Conservation (phyloP, 1,139 yeast genomes). For the Kodamaea derodonti region DNA sequence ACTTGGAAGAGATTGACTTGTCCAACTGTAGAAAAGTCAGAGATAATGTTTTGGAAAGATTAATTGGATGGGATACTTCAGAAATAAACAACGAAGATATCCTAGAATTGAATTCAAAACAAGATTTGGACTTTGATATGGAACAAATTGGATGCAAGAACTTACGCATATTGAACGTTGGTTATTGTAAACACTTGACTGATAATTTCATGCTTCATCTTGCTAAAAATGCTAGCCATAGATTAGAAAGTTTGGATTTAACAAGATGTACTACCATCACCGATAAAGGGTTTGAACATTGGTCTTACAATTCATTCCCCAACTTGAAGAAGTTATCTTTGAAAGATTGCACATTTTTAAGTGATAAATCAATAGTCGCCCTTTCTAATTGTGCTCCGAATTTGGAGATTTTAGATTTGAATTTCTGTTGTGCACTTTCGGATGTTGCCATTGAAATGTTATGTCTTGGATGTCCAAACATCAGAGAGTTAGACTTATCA, state of each 20-base stretch:
- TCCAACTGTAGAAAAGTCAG: conserved; percentile 71
- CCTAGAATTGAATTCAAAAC: conserved; percentile 4
- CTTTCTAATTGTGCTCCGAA: conserved; percentile 60
- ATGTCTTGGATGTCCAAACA: conserved; percentile 58
- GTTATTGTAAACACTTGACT: conserved; percentile 72
- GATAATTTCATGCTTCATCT: conserved; percentile 64
- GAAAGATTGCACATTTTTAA: conserved; percentile 70
- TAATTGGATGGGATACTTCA: conserved; percentile 52
- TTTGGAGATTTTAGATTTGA: conserved; percentile 54
- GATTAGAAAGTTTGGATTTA: conserved; percentile 55
- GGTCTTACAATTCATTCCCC: conserved; percentile 57
- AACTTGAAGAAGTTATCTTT: conserved; percentile 49
- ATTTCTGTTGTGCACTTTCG: conserved; percentile 72
- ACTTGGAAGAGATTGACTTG: conserved; percentile 57
- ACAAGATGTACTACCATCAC: conserved; percentile 77
- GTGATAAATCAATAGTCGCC: conserved; percentile 61
- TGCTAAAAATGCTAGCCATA: conserved; percentile 52
- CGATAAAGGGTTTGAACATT: conserved; percentile 65
- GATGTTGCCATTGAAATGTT: conserved; percentile 66
- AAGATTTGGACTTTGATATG: conserved; percentile 11
- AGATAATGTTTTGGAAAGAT: conserved; percentile 64
- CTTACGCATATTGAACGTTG: conserved; percentile 50
- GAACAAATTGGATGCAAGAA: conserved; percentile 52
- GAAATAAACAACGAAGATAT: conserved; percentile 11
- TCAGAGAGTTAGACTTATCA: conserved; percentile 54